Evolutionary conservation across 176 grass and related monocot genomes (phyloP), one percentile per base, ranked within the genome.

Genomic region (Chloris gayana): DNA sequence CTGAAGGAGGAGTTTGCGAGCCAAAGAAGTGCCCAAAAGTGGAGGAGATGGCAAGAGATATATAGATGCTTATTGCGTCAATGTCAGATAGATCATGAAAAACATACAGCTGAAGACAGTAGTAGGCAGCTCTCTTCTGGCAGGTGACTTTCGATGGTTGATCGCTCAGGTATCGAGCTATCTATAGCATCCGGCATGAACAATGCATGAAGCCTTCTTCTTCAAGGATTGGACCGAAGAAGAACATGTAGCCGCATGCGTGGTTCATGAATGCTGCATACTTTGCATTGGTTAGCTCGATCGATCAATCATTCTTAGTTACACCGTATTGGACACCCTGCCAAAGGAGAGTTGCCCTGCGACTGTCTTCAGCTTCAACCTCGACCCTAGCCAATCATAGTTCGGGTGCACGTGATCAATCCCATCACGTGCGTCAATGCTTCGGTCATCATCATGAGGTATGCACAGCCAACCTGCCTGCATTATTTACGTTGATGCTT

Each of bases 281-380:
- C 14, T 8, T 24, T 11, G 10, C 37, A 44, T 14, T 22, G 31
- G 2, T 34, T 24, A 15, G 62, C 58, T 33, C 31, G 45, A 32
- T 19, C 47, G 13, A 7, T 38, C 13, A 41, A n/a, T n/a, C n/a
- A n/a, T n/a, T 19, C 46, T 74, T 45, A 19, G 19, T 7, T 14
- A 68, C 49, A 41, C 60, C 59, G 18, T 38, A 31, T 39, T 67
- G 24, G 73, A 31, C 41, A 11, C 82, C 82, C 89, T 64, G 89
- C 89, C 89, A 91, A 91, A 88, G 89, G 89, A 91, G 89, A 91
- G 85, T 88, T 85, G 89, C 89, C 89, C 82, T 88, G 37, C 84
- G 15, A 91, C 85, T 88, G 76, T 64, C 83, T 78, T 85, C 14
- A 73, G 78, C 89, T 79, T 64, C 33, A 3, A 35, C 17, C 33